Evolutionary conservation across 2,329 filamentous ascomycete species (phyloP).

Genomic region (Fusarium torulosum): DNA sequence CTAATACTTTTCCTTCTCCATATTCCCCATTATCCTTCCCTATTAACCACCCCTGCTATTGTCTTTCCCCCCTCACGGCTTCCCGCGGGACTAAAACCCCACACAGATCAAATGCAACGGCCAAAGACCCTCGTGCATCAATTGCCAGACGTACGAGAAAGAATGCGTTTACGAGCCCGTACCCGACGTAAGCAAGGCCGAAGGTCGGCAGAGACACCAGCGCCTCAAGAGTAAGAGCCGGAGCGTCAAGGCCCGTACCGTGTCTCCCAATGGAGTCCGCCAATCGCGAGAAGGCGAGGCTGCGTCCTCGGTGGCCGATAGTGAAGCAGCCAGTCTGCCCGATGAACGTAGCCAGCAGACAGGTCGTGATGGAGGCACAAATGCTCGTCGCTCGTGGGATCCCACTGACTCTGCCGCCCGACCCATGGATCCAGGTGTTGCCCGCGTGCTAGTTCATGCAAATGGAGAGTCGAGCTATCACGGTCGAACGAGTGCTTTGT

Average conservation of each 20-base stretch:
- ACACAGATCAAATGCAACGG: slow-evolving; percentile 62
- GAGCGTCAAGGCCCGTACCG: slow-evolving; percentile 11
- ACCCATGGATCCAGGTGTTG: slow-evolving; percentile 44
- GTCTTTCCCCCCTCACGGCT: neutral
- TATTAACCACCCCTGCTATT: neutral
- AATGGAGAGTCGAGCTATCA: slow-evolving; percentile 61
- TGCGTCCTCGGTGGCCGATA: slow-evolving; percentile 1
- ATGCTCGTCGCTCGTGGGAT: slow-evolving; percentile 17
- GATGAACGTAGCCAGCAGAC: slow-evolving; percentile 2
- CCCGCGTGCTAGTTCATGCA: slow-evolving; percentile 55
- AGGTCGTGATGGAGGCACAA: slow-evolving; percentile 12
- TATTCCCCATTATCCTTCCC: neutral
- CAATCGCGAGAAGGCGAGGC: neutral
- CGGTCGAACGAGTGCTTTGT: slow-evolving; percentile 63
- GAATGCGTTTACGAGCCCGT: slow-evolving; percentile 48
- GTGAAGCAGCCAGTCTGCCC: slow-evolving; percentile 4
- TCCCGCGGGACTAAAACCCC: slow-evolving; percentile 17
- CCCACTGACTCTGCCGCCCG: slow-evolving; percentile 3
- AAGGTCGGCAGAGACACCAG: slow-evolving; percentile 39
- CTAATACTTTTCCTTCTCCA: neutral
- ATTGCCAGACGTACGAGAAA: slow-evolving; percentile 33
- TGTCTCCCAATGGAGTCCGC: neutral
- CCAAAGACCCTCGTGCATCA: slow-evolving; percentile 30
- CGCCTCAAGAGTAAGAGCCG: slow-evolving; percentile 21
- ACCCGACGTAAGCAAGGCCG: slow-evolving; percentile 21